A percentile compares a stretch with the other conserved stretches of the same genome.
phyloP scores from a whole-genome alignment of 768 basidiomycete genomes.

The Tricholoma hemisulphureum region DNA sequence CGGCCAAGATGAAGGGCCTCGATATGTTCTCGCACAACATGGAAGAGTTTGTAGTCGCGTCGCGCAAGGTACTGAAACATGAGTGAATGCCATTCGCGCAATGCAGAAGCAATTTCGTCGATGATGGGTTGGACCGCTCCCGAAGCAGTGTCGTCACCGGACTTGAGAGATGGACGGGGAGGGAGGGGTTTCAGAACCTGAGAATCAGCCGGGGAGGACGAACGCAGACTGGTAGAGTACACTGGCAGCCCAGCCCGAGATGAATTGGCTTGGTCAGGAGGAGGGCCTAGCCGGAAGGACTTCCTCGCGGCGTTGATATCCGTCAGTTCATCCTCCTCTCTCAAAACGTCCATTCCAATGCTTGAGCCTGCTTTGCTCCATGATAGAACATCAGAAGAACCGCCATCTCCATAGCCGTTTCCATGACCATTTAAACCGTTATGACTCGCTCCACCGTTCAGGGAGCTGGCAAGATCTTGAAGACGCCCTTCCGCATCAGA shows the following conservation, averaged over 20 bases:
- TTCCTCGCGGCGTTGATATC: slow-evolving; percentile 42
- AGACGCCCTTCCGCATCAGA: slow-evolving; percentile 86
- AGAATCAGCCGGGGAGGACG: slow-evolving; percentile 64
- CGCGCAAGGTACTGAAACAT: slow-evolving; percentile 90
- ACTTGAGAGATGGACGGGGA: slow-evolving; percentile 91
- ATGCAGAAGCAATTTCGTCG: slow-evolving; percentile 94
- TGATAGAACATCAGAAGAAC: slow-evolving; percentile 45
- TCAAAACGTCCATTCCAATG: slow-evolving; percentile 54
- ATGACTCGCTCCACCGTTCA: slow-evolving; percentile 32
- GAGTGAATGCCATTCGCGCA: slow-evolving; percentile 92
- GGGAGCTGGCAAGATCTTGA: slow-evolving; percentile 65
- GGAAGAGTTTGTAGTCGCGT: slow-evolving; percentile 88
- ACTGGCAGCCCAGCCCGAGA: slow-evolving; percentile 71
- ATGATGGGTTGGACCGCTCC: slow-evolving; percentile 86
- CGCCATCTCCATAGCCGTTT: slow-evolving; percentile 31
- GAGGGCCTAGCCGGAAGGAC: slow-evolving; percentile 71
- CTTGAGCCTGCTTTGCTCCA: slow-evolving; percentile 46
- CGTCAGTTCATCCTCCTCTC: slow-evolving; percentile 61
- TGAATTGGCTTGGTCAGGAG: slow-evolving; percentile 71
- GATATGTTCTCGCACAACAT: slow-evolving; percentile 82
- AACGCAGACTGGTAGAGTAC: slow-evolving; percentile 74
- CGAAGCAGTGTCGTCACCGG: slow-evolving; percentile 88
- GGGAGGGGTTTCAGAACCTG: slow-evolving; percentile 72
- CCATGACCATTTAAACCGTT: slow-evolving; percentile 31
- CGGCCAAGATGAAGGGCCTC: slow-evolving; percentile 91